Conservation (phyloP, 768 basidiomycete species). For the Xerocomus brunneocitrinus region DNA sequence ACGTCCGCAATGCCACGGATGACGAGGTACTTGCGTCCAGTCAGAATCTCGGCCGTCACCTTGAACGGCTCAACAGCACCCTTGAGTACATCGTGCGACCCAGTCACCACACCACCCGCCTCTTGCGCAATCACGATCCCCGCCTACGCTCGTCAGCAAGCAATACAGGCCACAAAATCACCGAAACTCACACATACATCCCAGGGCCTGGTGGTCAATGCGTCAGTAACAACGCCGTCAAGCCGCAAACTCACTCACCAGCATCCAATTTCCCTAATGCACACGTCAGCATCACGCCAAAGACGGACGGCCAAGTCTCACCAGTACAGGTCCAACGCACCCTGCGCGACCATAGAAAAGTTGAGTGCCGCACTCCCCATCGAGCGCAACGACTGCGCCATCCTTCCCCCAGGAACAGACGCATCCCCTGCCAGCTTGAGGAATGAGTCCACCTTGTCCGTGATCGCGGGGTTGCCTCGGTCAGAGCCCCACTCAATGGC, state of each 20-base stretch:
- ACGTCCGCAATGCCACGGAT: slow-evolving; percentile 65
- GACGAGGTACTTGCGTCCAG: slow-evolving; percentile 77
- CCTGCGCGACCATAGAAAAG: slow-evolving; percentile 81
- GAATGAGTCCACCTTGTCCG: slow-evolving; percentile 63
- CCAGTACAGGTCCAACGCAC: slow-evolving; percentile 87
- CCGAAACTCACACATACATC: slow-evolving; percentile 63
- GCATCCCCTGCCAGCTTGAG: slow-evolving; percentile 71
- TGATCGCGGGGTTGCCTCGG: slow-evolving; percentile 48
- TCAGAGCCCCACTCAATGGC: slow-evolving; percentile 91
- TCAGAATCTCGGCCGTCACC: slow-evolving; percentile 64
- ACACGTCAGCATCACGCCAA: not conserved
- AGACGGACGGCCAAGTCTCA: slow-evolving; percentile 30
- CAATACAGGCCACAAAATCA: not conserved
- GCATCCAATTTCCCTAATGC: slow-evolving; percentile 72
- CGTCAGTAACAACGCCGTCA: not conserved
- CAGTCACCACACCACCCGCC: slow-evolving; percentile 78
- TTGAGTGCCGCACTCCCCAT: slow-evolving; percentile 84
- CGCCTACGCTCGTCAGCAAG: slow-evolving; percentile 39
- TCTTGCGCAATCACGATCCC: slow-evolving; percentile 90
- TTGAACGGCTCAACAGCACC: slow-evolving; percentile 44
- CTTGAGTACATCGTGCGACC: slow-evolving; percentile 49
- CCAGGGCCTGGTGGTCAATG: slow-evolving; percentile 53
- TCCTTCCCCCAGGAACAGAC: slow-evolving; percentile 62
- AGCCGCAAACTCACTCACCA: slow-evolving; percentile 37
- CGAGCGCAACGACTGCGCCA: slow-evolving; percentile 81